These are phyloP conservation scores for Phylloboletellus chloephorus DNA, from an alignment of 1,284 basidiomycete species.

Conservation along the genomic window DNA sequence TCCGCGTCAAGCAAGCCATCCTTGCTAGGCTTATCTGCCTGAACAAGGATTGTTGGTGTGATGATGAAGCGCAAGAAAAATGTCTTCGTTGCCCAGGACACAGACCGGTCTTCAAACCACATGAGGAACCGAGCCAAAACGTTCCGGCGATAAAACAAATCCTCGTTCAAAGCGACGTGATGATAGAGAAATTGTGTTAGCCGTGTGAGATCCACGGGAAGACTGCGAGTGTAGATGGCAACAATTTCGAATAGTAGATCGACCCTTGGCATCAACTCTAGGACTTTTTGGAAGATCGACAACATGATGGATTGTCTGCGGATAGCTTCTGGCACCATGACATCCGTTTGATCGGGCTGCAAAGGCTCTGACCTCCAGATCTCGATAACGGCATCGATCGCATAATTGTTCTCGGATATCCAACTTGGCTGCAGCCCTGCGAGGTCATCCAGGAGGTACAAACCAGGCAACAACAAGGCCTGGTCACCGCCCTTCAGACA, in stretches of 20 bases:
- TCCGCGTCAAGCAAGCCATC: slow-evolving; percentile 65
- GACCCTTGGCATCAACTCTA: slow-evolving; percentile 67
- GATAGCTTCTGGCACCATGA: slow-evolving; percentile 47
- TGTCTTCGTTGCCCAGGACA: slow-evolving; percentile 78
- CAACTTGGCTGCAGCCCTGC: slow-evolving; percentile 63
- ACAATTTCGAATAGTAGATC: slow-evolving; percentile 89
- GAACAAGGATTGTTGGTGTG: slow-evolving; percentile 83
- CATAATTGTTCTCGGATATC: slow-evolving; percentile 63
- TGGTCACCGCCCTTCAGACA: slow-evolving; percentile 56
- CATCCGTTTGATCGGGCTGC: slow-evolving; percentile 43
- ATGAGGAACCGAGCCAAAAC: slow-evolving; percentile 82
- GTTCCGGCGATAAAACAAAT: slow-evolving; percentile 70
- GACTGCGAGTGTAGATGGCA: slow-evolving; percentile 75
- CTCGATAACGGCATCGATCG: slow-evolving; percentile 64
- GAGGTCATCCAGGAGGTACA: slow-evolving; percentile 78
- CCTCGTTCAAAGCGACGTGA: slow-evolving; percentile 69
- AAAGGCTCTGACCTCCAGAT: slow-evolving; percentile 64
- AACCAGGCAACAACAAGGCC: slow-evolving; percentile 57
- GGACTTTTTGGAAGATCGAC: slow-evolving; percentile 71
- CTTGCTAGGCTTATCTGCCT: slow-evolving; percentile 55
- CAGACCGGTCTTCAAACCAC: slow-evolving; percentile 70
- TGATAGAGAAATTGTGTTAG: slow-evolving; percentile 87
- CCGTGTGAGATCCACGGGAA: slow-evolving; percentile 78
- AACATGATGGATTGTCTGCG: slow-evolving; percentile 69
- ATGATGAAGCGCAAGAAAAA: slow-evolving; percentile 84